Evolutionary conservation across 2,329 filamentous ascomycete genomes (phyloP), one percentile per base, ranked within the genome.

Genomic region (Teratosphaeria pseudoeucalypti): DNA sequence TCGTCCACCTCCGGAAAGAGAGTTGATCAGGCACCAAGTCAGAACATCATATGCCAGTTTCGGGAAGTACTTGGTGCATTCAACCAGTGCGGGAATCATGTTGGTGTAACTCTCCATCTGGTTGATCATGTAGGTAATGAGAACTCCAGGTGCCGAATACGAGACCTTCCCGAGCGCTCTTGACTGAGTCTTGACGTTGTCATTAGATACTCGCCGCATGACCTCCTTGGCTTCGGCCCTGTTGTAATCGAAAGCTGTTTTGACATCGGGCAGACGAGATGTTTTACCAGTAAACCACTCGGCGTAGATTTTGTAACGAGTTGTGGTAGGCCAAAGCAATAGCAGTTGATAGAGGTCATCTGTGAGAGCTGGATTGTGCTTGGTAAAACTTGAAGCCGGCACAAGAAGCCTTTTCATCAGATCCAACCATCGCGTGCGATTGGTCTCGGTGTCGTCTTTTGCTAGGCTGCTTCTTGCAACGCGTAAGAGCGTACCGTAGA

Each of bases 61-160:
- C 1, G 92, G 96, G 67, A 97, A 96, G 72, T 96, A 96, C 67
- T 90, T 87, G 47, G 90, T 91, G 69, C 92, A 96, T 71, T 96
- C 91, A 14, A 97, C 92, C 62, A 99, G 90, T 5, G 90, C 90
- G 62, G 96, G 90, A 59, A 96, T 96, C 62, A 99, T 82, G 70
- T 97, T 99, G 71, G 88, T 89, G 72, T 99, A 99, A 0, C 88
- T 87, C 73, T 99, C 92, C 61, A 96, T 90, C 73, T 96, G 92
- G 63, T 86, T 86, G 60, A 99, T 84, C 6, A 92, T 90, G 59
- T 92, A 88, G 68, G 86, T 86, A 77, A 96, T 96, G 27, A 97
- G 92, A 59, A 96, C 82, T 29, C 92, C 92, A 1, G 94, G 95
- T 52, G 90, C 94, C 1, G 90, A 86, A 68, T 90, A 89, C 29